Conservation (phyloP, 192 early-diverging fungal genomes). For the Rhizophagus clarus region DNA sequence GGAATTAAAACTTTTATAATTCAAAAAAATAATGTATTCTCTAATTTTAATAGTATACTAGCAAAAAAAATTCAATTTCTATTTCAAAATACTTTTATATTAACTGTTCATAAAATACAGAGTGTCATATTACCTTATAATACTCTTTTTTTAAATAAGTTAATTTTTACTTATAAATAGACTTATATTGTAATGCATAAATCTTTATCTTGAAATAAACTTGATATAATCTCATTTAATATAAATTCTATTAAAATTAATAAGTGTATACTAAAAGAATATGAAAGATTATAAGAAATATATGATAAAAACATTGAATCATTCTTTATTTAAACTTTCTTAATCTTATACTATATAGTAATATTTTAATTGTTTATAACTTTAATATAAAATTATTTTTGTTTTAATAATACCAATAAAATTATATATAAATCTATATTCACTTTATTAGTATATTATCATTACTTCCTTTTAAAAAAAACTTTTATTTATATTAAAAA, state of each 20-base stretch:
- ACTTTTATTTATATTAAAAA: too few relatives aligned
- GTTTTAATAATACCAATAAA: too few relatives aligned
- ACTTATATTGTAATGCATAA: background rate
- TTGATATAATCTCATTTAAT: background rate
- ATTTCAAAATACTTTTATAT: slow-evolving; percentile 19
- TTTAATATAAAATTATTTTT: too few relatives aligned
- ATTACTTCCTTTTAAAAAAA: too few relatives aligned
- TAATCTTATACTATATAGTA: too few relatives aligned
- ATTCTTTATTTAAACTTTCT: too few relatives aligned
- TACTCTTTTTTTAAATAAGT: background rate
- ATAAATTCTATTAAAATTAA: background rate
- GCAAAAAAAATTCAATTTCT: background rate
- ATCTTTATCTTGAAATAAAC: background rate
- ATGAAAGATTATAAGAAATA: background rate
- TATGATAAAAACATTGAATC: too few relatives aligned
- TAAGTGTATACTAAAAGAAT: background rate
- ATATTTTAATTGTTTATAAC: too few relatives aligned
- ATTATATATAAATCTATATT: too few relatives aligned
- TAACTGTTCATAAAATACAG: slow-evolving; percentile 28
- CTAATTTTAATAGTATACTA: background rate
- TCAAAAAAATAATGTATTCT: background rate
- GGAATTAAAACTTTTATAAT: too few relatives aligned
- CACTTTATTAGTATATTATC: too few relatives aligned
- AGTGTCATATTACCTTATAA: background rate
- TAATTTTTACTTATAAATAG: background rate